These are phyloP conservation scores for Sporopachydermia quercuum DNA, from an alignment of 805 yeast genomes.

Conservation along the genomic window DNA sequence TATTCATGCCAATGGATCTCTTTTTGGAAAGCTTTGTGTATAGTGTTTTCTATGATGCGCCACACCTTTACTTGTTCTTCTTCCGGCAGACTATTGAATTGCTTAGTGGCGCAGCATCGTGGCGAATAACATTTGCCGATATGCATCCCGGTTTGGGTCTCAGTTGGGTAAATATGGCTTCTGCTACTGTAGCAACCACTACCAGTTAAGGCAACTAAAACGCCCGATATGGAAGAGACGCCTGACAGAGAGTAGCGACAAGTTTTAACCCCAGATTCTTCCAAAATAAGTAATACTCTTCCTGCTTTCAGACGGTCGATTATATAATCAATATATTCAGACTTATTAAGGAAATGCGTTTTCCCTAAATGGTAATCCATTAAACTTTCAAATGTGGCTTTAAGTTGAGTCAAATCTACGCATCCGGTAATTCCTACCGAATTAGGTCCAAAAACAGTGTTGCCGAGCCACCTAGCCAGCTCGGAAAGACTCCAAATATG, in stretches of 20 bases:
- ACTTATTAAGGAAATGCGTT: not conserved
- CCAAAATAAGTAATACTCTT: no score
- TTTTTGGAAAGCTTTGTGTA: not conserved
- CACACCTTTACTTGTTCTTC: not conserved
- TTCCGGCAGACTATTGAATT: not conserved
- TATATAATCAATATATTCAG: not conserved
- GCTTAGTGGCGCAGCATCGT: not conserved
- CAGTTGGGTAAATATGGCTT: not conserved
- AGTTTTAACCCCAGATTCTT: no score
- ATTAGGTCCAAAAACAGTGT: not conserved
- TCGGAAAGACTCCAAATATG: not conserved
- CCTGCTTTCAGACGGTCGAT: not conserved
- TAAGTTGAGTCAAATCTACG: not conserved
- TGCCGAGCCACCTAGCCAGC: not conserved
- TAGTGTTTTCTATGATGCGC: not conserved
- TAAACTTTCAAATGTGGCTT: not conserved
- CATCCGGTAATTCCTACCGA: no score
- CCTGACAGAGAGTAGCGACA: no score
- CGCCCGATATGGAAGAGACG: no score
- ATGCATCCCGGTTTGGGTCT: not conserved
- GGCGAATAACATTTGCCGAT: not conserved
- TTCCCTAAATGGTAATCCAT: not conserved
- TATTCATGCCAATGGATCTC: conserved; percentile 1
- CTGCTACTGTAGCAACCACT: not conserved
- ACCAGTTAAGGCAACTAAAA: not conserved